Conservation (phyloP, 1,284 basidiomycete species). For the Marasmius oreades region DNA sequence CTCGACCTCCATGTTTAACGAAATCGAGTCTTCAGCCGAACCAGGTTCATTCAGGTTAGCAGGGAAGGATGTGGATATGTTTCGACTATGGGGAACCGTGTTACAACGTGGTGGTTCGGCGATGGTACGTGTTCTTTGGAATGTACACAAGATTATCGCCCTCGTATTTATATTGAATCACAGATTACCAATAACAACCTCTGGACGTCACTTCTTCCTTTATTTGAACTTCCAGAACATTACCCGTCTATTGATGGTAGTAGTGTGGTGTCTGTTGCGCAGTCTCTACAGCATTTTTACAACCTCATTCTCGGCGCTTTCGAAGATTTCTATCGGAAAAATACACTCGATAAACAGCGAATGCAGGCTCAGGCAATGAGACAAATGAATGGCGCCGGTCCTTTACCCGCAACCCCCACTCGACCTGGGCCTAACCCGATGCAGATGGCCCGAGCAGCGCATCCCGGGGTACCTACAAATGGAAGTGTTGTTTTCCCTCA, state of each 20-base stretch:
- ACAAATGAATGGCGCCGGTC: constrained; percentile 22
- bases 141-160: constrained; percentile 7
- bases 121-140: constrained; percentile 40
- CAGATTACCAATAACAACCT: constrained; percentile 45
- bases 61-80: constrained; percentile 77
- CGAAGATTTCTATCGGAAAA: constrained; percentile 64
- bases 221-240: constrained; percentile 65
- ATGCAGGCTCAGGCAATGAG: constrained; percentile 43
- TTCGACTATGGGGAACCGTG: constrained; percentile 64
- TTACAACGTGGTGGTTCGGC: constrained; percentile 52
- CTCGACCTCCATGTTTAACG: constrained; percentile 55
- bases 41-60: constrained; percentile 62
- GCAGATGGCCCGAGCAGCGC: neutral
- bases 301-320: constrained; percentile 59
- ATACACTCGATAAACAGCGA: constrained; percentile 49
- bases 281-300: constrained; percentile 55
- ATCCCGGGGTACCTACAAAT: constrained; percentile 19
- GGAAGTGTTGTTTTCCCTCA: constrained; percentile 31
- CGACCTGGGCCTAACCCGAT: constrained; percentile 7
- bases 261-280: constrained; percentile 45
- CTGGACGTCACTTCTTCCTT: constrained; percentile 41
- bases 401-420: constrained; percentile 10
- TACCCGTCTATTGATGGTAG: constrained; percentile 42
- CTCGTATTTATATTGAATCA: neutral
- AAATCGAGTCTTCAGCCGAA: constrained; percentile 57